phyloP scores from a whole-genome alignment of 805 yeast species.

The Lipomyces starkeyi region DNA sequence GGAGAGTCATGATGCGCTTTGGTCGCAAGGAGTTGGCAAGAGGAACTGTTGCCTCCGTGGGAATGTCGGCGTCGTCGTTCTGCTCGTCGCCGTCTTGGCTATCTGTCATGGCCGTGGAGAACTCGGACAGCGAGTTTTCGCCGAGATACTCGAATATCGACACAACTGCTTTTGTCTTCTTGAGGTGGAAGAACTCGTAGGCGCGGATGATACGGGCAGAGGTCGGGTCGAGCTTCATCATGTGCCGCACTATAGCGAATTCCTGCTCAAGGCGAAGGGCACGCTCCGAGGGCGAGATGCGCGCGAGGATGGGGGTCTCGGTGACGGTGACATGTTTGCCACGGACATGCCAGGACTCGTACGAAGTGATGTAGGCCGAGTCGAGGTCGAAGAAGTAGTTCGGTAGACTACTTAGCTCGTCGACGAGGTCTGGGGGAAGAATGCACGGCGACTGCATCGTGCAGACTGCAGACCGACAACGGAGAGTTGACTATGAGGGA shows the following conservation, averaged over 20 bases:
- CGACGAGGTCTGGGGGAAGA: slow-evolving; percentile 14
- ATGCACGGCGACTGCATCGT: slow-evolving; percentile 2
- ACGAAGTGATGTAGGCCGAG: slow-evolving; percentile 25
- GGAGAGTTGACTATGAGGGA: not conserved
- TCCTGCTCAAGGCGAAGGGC: slow-evolving; percentile 36
- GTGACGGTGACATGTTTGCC: slow-evolving; percentile 26
- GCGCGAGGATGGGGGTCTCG: slow-evolving; percentile 29
- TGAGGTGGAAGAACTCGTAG: slow-evolving; percentile 27
- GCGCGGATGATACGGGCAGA: slow-evolving; percentile 29
- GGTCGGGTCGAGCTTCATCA: slow-evolving; percentile 34
- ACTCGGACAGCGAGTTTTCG: slow-evolving; percentile 26
- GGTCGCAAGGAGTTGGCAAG: slow-evolving; percentile 11
- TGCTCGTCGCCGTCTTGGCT: slow-evolving; percentile 6
- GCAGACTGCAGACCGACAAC: slow-evolving; percentile 2
- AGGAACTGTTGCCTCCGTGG: not conserved
- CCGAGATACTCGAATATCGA: slow-evolving; percentile 36
- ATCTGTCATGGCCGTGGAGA: slow-evolving; percentile 23
- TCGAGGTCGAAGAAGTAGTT: slow-evolving; percentile 29
- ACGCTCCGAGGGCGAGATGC: slow-evolving; percentile 29
- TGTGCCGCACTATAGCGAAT: slow-evolving; percentile 34
- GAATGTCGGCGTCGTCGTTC: not conserved
- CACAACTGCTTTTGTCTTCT: slow-evolving; percentile 29
- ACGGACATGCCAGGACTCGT: slow-evolving; percentile 32
- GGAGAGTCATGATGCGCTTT: slow-evolving; percentile 25
- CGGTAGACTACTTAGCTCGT: slow-evolving; percentile 19